These are phyloP conservation scores for Trichosanthes truncata DNA, from an alignment of 306 rosid genomes.

Conservation along the genomic window DNA sequence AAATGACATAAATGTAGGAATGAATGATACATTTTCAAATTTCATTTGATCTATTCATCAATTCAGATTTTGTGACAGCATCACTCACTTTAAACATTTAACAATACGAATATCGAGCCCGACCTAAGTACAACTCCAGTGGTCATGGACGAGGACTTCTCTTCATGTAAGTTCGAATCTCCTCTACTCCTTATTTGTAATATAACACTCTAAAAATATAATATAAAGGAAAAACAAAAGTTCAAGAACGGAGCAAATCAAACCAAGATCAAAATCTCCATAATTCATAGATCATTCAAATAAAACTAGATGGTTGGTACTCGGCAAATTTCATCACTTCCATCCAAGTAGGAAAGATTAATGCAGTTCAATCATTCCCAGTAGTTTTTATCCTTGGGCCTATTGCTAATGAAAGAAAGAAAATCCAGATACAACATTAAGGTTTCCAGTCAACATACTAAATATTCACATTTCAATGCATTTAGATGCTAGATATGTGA, in stretches of 20 bases:
- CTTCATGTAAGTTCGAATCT: neutral
- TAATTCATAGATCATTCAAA: neutral
- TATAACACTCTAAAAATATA: no score
- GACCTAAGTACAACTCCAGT: neutral
- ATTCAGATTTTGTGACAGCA: neutral
- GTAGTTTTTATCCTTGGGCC: neutral
- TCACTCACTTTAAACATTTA: neutral
- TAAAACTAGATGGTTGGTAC: neutral
- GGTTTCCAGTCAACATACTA: constrained; percentile 1
- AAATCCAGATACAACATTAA: neutral
- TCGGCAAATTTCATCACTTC: neutral
- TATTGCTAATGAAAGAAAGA: neutral
- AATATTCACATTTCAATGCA: neutral
- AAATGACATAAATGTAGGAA: neutral
- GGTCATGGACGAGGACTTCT: neutral
- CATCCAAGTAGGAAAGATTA: neutral
- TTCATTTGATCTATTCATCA: neutral
- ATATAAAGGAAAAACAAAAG: no score
- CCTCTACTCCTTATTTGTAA: neutral
- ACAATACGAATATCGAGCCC: neutral
- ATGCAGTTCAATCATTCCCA: neutral
- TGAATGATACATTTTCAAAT: neutral
- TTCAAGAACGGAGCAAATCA: neutral
- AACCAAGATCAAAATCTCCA: neutral
- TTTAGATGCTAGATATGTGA: neutral